These are phyloP conservation scores for Aureobasidium sp. DNA, from an alignment of 2,329 filamentous ascomycete genomes.

Conservation along the genomic window DNA sequence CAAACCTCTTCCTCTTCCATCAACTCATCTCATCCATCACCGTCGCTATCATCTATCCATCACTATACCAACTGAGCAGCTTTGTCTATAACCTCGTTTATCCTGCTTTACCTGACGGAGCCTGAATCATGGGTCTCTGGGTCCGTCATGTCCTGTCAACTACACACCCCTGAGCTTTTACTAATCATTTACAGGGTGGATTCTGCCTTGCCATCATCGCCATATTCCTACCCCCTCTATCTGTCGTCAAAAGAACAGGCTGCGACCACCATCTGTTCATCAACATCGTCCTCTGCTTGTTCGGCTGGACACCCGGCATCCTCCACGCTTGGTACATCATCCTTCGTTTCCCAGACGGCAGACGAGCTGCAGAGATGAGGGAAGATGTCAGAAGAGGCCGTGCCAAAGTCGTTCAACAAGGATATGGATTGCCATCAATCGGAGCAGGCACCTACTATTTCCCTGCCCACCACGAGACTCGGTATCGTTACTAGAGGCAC, in stretches of 20 bases:
- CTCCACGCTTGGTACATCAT: constrained; percentile 17
- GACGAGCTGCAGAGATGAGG: neutral
- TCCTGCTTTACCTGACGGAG: neutral
- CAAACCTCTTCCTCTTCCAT: neutral
- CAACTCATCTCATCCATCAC: neutral
- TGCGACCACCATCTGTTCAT: constrained; percentile 78
- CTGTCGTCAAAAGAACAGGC: constrained; percentile 83
- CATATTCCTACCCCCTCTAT: constrained; percentile 78
- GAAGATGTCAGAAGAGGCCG: neutral
- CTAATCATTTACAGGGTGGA: constrained; percentile 11
- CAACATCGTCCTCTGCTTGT: constrained; percentile 77
- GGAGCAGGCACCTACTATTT: neutral
- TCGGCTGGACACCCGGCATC: constrained; percentile 14
- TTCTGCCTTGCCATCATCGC: constrained; percentile 52
- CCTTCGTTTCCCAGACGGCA: constrained; percentile 11
- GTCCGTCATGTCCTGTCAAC: neutral
- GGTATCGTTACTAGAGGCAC: neutral
- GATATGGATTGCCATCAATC: neutral
- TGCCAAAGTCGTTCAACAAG: neutral
- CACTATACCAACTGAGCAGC: neutral
- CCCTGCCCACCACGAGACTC: neutral
- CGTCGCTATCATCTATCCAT: neutral
- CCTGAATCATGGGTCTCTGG: neutral
- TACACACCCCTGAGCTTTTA: no score
- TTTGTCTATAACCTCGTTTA: neutral